Evolutionary conservation across 2,329 filamentous ascomycete genomes (phyloP).

Genomic region (Metarhizium brunneum): DNA sequence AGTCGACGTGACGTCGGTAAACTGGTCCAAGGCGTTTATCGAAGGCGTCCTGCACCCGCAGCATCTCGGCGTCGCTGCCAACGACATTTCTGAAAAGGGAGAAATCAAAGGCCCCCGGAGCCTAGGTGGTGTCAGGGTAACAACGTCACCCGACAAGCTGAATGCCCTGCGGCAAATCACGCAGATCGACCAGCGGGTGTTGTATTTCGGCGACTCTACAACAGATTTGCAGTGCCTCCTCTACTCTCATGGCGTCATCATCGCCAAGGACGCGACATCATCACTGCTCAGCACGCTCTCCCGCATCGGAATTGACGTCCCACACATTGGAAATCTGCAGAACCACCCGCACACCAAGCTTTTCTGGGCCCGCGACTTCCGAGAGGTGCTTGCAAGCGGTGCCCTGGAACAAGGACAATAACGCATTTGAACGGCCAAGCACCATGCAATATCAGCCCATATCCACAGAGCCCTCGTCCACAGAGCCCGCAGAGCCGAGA

Average conservation of each 20-base stretch:
- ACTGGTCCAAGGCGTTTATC: conserved; percentile 41
- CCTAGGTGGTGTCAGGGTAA: conserved; percentile 14
- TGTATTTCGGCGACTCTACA: conserved; percentile 51
- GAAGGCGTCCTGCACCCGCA: conserved; percentile 29
- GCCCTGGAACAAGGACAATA: background rate
- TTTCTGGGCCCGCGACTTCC: conserved; percentile 35
- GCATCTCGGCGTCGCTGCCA: conserved; percentile 31
- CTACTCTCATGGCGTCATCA: conserved; percentile 33
- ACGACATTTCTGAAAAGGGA: conserved; percentile 30
- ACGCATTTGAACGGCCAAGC: background rate
- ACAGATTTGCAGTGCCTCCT: conserved; percentile 48
- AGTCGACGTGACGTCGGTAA: conserved; percentile 39
- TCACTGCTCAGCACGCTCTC: conserved; percentile 26
- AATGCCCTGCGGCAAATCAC: conserved; percentile 26
- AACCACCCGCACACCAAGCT: conserved; percentile 11
- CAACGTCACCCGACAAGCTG: conserved; percentile 37
- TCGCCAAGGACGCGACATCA: conserved; percentile 27
- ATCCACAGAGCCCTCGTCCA: too few species aligned
- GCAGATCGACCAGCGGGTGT: conserved; percentile 14
- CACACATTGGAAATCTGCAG: conserved; percentile 21
- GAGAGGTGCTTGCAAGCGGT: conserved; percentile 26
- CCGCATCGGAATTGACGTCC: conserved; percentile 28
- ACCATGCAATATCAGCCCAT: background rate
- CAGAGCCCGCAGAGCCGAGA: too few species aligned
- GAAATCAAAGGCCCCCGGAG: conserved; percentile 30